These are phyloP conservation scores for Aquilaria yunnanensis DNA, from an alignment of 345 rosid genomes.

Conservation along the genomic window DNA sequence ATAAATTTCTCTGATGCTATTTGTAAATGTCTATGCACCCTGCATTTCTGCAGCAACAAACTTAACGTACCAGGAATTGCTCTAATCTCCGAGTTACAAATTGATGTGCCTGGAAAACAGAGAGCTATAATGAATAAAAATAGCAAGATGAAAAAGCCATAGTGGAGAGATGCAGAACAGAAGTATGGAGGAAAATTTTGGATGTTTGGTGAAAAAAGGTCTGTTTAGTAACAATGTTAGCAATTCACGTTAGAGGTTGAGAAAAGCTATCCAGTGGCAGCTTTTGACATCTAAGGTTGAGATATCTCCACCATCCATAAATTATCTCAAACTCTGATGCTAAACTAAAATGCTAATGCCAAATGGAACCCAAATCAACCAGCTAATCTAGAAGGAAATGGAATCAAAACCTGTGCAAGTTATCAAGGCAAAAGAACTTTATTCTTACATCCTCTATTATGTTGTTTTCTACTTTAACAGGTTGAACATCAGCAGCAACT, in stretches of 20 bases:
- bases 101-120: constrained; percentile 46
- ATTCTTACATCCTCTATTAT: constrained; percentile 70
- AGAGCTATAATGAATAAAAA: not conserved
- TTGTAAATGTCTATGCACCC: not conserved
- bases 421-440: not conserved
- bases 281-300: too few relatives aligned
- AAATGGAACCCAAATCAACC: not conserved
- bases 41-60: constrained; percentile 7
- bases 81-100: constrained; percentile 90
- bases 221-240: too few relatives aligned
- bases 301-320: too few relatives aligned
- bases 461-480: constrained; percentile 46
- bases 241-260: too few relatives aligned
- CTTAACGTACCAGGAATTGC: constrained; percentile 72
- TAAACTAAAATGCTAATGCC: not conserved
- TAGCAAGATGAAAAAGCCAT: too few relatives aligned
- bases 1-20: not conserved
- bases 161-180: too few relatives aligned
- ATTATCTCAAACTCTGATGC: too few relatives aligned
- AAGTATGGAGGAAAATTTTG: too few relatives aligned
- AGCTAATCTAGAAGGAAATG: not conserved
- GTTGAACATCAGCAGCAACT: constrained; percentile 78
- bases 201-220: too few relatives aligned
- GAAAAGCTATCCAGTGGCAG: too few relatives aligned
- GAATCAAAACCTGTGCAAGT: not conserved